Base-by-base conservation (phyloP, 2,329 filamentous ascomycete species). In the Fusarium chaquense region DNA sequence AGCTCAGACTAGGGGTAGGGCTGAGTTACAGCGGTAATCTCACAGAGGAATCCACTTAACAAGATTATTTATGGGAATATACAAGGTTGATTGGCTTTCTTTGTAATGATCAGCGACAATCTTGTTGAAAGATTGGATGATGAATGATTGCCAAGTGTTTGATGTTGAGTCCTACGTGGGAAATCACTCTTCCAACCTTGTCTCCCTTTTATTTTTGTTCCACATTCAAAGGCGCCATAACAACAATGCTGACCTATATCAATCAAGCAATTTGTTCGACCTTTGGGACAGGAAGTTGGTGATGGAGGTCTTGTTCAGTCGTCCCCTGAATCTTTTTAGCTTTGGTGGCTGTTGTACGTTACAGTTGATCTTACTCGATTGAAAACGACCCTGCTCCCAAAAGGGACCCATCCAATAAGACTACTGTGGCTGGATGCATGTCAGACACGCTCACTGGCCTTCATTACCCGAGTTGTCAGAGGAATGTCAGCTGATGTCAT, bases 1-100 rank as follows among this genome's bases (percentile, higher is more conserved):
- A 30, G 28, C 4, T 20, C 18, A 15, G 24, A 41, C 26, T 43
- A 38, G 45, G 41, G 40, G 38, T 64, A 65, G 62, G 60, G 62
- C 60, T 64, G 62, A 50, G 28, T 33, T 43, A 45, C 32, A 46
- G 44, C 32, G n/a, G 28, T 32, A 46, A 46, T 46, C 9, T 20
- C 28, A 32, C 28, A 32, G 20, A 3, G 1, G 28, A 40, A 7
- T 30, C 49, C 49, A 30, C 49, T 28, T 20, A 22, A 1, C 18
- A 28, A 52, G 49, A 50, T 50, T 36, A 50, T 26, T 50, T 6
- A 22, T 13, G 40, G 16, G 9, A n/a, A 15, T 30, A 36, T 10
- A 6, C 2, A 3, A 15, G 7, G 5, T n/a, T n/a, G 5, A 65
- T 53, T 65, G 36, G 46, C n/a, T 30, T 1, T 0, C 1, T 24